Percentiles rank a stretch among this genome's conserved stretches.
Conservation (phyloP, 1,284 basidiomycete species). For the Sporisorium reilianum region DNA sequence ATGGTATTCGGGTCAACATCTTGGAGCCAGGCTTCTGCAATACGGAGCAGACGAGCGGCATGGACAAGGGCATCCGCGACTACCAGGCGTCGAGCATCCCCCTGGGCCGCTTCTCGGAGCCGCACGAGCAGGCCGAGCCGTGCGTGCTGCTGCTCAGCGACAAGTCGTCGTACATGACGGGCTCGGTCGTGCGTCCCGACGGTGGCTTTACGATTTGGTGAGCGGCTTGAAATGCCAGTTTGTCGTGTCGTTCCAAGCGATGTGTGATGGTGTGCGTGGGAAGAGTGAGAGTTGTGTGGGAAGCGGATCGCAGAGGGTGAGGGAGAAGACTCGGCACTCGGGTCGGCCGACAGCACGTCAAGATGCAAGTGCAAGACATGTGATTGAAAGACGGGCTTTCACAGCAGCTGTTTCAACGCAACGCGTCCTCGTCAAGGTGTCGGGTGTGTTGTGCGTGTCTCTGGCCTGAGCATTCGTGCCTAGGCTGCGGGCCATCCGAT, state of each 20-base stretch:
- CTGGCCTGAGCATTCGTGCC: too few relatives aligned
- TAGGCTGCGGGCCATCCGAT: too few relatives aligned
- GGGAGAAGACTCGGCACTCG: too few relatives aligned
- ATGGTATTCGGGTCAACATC: slow-evolving; percentile 69
- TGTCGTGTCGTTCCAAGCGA: neutral
- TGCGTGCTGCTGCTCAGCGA: slow-evolving; percentile 64
- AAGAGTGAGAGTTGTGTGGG: too few relatives aligned
- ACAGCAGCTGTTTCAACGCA: too few relatives aligned
- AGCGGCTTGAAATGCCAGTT: slow-evolving; percentile 5
- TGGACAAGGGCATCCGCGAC: slow-evolving; percentile 67
- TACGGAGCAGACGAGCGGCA: slow-evolving; percentile 69
- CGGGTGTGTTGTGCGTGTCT: too few relatives aligned
- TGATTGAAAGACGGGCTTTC: too few relatives aligned
- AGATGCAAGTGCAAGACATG: too few relatives aligned
- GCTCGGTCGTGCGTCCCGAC: slow-evolving; percentile 60
- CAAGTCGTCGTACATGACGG: slow-evolving; percentile 67
- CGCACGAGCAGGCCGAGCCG: slow-evolving; percentile 67
- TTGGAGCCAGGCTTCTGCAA: slow-evolving; percentile 68
- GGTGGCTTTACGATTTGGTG: slow-evolving; percentile 68
- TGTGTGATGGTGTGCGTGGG: too few relatives aligned
- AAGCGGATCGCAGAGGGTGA: too few relatives aligned
- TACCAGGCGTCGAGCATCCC: slow-evolving; percentile 67
- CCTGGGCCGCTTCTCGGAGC: slow-evolving; percentile 67
- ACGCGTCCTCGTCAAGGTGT: too few relatives aligned
- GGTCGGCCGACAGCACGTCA: too few relatives aligned